These are phyloP conservation scores for Aspergillus novofumigatus DNA, from an alignment of 2,329 filamentous ascomycete species.

Conservation along the genomic window DNA sequence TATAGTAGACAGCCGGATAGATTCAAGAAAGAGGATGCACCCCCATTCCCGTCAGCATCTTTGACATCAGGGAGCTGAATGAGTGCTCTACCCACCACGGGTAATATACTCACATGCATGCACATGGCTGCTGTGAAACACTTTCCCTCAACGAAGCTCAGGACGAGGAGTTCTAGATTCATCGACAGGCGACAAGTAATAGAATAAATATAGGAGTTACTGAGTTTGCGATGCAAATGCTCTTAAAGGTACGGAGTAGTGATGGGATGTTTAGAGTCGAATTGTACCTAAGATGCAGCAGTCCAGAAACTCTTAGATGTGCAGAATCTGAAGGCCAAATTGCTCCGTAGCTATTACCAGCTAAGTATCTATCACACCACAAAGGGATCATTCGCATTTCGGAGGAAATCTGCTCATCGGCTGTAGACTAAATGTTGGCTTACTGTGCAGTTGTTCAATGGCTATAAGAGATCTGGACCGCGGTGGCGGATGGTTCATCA, in stretches of 20 bases:
- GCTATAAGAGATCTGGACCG: slow-evolving; percentile 9
- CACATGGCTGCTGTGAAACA: background rate
- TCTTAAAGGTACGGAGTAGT: background rate
- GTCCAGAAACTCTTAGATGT: background rate
- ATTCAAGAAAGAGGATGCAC: background rate
- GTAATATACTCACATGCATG: background rate
- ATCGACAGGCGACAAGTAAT: background rate
- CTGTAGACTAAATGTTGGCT: background rate
- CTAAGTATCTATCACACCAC: background rate
- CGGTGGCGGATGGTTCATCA: background rate
- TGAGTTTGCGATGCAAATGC: background rate
- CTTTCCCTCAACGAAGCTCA: background rate
- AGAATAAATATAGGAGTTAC: background rate
- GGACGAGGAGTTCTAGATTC: background rate
- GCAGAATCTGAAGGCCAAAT: background rate
- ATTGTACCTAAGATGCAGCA: background rate
- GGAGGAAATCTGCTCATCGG: background rate
- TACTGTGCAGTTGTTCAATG: slow-evolving; percentile 3
- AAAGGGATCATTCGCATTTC: background rate
- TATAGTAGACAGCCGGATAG: background rate
- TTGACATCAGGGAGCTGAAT: background rate
- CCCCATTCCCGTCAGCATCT: background rate
- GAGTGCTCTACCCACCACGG: background rate
- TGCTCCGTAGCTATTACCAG: background rate
- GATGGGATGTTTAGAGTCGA: background rate